Evolutionary conservation across 2,329 filamentous ascomycete species (phyloP).

Genomic region (Alternaria sp.): DNA sequence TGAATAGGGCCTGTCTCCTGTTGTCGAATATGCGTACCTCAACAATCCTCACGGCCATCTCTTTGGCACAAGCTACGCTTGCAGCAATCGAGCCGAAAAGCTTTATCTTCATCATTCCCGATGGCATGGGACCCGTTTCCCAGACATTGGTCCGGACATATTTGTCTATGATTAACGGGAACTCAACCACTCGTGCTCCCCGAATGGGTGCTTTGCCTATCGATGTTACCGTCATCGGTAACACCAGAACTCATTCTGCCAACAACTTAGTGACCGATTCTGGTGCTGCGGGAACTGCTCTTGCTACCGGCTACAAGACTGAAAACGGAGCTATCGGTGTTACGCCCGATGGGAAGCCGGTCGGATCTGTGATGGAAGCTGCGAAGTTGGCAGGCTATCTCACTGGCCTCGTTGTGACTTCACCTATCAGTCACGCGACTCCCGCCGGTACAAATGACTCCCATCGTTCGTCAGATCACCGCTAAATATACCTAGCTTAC

Average conservation of each 20-base stretch:
- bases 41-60: neutral
- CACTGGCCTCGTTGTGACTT: no score
- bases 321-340: conserved; percentile 51
- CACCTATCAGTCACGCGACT: no score
- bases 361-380: conserved; percentile 53
- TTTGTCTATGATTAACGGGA: conserved; percentile 28
- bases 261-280: conserved; percentile 54
- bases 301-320: conserved; percentile 52
- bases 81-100: conserved; percentile 17
- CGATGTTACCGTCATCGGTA: conserved; percentile 33
- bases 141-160: conserved; percentile 35
- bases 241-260: conserved; percentile 29
- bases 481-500: no score
- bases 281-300: conserved; percentile 53
- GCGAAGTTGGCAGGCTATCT: conserved; percentile 47
- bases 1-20: neutral
- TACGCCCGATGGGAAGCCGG: conserved; percentile 42
- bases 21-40: conserved; percentile 1
- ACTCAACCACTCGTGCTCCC: conserved; percentile 27
- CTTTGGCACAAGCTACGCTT: conserved; percentile 2
- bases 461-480: no score
- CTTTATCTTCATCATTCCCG: conserved; percentile 37
- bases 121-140: conserved; percentile 35
- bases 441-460: no score
- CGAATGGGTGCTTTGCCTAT: conserved; percentile 28